A percentile compares a stretch with the other conserved stretches of the same genome.
Evolutionary conservation across 2,329 filamentous ascomycete genomes (phyloP).

Genomic region (Aphanoascus verrucosus): DNA sequence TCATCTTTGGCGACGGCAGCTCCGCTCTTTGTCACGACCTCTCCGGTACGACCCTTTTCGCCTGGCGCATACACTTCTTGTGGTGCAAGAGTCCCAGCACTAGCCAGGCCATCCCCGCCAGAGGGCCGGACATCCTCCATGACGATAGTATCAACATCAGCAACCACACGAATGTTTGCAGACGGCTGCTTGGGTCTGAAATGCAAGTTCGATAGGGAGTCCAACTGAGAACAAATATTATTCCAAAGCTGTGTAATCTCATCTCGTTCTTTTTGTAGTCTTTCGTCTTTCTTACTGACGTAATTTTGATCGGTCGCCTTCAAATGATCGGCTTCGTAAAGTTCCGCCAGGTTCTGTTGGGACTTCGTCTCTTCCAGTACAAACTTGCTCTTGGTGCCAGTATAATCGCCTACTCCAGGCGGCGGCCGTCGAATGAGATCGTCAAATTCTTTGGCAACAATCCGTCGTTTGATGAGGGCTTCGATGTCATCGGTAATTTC

Average conservation of each 20-base stretch:
- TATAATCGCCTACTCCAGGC: constrained; percentile 55
- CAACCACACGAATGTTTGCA: constrained; percentile 72
- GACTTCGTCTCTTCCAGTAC: constrained; percentile 79
- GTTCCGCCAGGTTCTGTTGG: constrained; percentile 76
- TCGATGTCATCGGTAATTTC: constrained; percentile 88
- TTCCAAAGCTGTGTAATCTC: constrained; percentile 79
- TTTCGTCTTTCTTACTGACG: constrained; percentile 71
- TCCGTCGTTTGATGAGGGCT: constrained; percentile 84
- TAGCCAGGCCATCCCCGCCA: constrained; percentile 53
- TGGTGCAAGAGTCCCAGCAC: constrained; percentile 66
- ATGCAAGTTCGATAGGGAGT: constrained; percentile 85
- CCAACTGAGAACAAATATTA: constrained; percentile 66
- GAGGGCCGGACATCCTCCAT: constrained; percentile 95
- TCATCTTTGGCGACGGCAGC: constrained; percentile 71
- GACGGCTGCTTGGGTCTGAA: constrained; percentile 83
- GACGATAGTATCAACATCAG: constrained; percentile 78
- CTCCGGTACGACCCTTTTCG: constrained; percentile 53
- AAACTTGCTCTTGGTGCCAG: constrained; percentile 58
- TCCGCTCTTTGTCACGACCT: constrained; percentile 68
- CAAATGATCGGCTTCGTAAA: constrained; percentile 89
- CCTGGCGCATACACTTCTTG: constrained; percentile 88
- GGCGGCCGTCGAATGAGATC: constrained; percentile 76
- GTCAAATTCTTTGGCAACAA: constrained; percentile 82
- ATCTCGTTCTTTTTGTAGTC: constrained; percentile 66
- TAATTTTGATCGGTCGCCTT: constrained; percentile 68